phyloP scores from a whole-genome alignment of 2,329 filamentous ascomycete species.

The Pseudocercospora musae region DNA sequence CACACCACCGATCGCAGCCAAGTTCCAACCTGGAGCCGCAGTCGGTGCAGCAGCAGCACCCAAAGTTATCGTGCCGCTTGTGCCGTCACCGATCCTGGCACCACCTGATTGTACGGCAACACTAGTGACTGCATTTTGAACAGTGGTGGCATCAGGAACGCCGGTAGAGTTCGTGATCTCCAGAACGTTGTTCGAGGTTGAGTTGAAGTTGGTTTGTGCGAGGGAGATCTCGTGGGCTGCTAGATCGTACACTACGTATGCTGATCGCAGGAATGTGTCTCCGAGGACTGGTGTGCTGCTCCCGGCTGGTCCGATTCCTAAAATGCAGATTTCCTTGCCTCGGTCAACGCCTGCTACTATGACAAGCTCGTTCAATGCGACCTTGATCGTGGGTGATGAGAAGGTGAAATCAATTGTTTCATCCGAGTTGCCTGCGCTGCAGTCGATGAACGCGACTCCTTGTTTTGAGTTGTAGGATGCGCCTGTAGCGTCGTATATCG shows the following conservation, averaged over 20 bases:
- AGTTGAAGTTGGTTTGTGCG: slow-evolving; percentile 60
- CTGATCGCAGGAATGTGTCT: slow-evolving; percentile 61
- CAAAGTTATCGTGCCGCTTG: slow-evolving; percentile 14
- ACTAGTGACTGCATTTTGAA: slow-evolving; percentile 50
- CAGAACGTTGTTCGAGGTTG: slow-evolving; percentile 49
- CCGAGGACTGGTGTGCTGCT: slow-evolving; percentile 52
- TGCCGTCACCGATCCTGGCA: slow-evolving; percentile 37
- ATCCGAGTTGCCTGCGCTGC: slow-evolving; percentile 48
- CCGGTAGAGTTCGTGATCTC: slow-evolving; percentile 53
- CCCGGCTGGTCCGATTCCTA: slow-evolving; percentile 52
- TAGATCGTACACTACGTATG: slow-evolving; percentile 63
- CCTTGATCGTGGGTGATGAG: slow-evolving; percentile 52
- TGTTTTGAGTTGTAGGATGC: slow-evolving; percentile 42
- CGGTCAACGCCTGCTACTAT: slow-evolving; percentile 47
- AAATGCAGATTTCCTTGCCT: slow-evolving; percentile 45
- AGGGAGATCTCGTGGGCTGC: slow-evolving; percentile 59
- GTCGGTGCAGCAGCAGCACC: slow-evolving; percentile 23
- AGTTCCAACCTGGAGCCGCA: slow-evolving; percentile 25
- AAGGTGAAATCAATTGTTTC: slow-evolving; percentile 58
- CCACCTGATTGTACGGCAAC: slow-evolving; percentile 45
- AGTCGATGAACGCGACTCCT: slow-evolving; percentile 53
- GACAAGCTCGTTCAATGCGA: slow-evolving; percentile 56
- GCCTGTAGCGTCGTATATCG: slow-evolving; percentile 41
- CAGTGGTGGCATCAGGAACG: slow-evolving; percentile 54
- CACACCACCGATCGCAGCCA: slow-evolving; percentile 17